Percentiles rank a stretch among this genome's conserved stretches.
phyloP scores from a whole-genome alignment of 257 asterid species.

The Thymus mandschuricus region DNA sequence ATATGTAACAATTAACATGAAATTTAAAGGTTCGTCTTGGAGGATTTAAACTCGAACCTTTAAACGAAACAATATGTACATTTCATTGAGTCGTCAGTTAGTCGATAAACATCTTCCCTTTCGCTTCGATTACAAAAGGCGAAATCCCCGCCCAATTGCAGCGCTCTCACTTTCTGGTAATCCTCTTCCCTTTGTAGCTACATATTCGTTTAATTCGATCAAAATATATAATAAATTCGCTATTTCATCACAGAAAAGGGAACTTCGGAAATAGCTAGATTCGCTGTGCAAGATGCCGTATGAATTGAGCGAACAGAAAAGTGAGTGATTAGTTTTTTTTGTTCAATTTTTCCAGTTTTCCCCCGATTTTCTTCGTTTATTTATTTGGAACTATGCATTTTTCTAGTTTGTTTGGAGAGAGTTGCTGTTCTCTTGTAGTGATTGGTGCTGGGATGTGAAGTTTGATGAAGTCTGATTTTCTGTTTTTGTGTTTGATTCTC shows the following conservation, averaged over 20 bases:
- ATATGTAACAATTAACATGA: no score
- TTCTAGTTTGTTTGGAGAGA: neutral
- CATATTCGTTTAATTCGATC: neutral
- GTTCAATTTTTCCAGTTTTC: neutral
- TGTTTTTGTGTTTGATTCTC: neutral
- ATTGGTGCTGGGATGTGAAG: neutral
- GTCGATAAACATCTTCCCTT: neutral
- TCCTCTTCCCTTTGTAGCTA: neutral
- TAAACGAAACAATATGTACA: no score
- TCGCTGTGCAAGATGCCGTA: slow-evolving; percentile 52
- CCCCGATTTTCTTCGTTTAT: neutral
- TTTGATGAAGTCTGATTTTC: neutral
- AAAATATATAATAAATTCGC: neutral
- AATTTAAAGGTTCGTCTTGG: no score
- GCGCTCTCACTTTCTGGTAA: neutral
- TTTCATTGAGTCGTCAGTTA: neutral
- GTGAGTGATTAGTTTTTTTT: slow-evolving; percentile 36
- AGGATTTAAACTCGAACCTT: no score
- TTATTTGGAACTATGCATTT: neutral
- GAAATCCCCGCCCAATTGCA: neutral
- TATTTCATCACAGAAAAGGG: slow-evolving; percentile 9
- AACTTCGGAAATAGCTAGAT: neutral
- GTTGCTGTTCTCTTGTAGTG: neutral
- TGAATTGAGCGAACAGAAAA: slow-evolving; percentile 65
- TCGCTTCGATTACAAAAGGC: neutral